A percentile compares a stretch with the other conserved stretches of the same genome.
Evolutionary conservation across 345 rosid genomes (phyloP).

Genomic region (Lumnitzera racemosa): DNA sequence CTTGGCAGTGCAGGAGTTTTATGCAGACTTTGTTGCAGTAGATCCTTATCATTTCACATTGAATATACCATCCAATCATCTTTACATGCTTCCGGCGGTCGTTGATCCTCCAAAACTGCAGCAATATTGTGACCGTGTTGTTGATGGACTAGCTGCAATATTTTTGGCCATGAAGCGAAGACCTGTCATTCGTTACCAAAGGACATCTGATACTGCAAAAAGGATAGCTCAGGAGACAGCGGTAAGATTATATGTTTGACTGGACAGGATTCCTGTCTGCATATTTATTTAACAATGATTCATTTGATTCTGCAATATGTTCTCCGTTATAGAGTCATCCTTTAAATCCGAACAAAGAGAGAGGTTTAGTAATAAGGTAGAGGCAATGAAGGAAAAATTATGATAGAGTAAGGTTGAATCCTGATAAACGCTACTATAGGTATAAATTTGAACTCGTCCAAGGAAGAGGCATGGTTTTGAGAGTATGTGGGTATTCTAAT

Average conservation of each 20-base stretch:
- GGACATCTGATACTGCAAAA: constrained; percentile 93
- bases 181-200: constrained; percentile 88
- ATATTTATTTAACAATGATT: not conserved
- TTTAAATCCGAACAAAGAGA: too few species aligned
- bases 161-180: constrained; percentile 86
- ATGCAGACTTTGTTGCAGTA: constrained; percentile 85
- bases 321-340: too few species aligned
- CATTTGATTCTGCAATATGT: not conserved
- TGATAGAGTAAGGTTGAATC: too few species aligned
- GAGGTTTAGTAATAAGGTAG: too few species aligned
- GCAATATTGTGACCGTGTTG: constrained; percentile 70
- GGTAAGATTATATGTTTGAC: constrained; percentile 36
- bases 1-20: constrained; percentile 71
- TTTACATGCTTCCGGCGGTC: constrained; percentile 95
- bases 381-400: too few species aligned
- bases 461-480: too few species aligned
- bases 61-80: constrained; percentile 69
- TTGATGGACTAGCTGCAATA: constrained; percentile 81
- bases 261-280: not conserved
- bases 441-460: too few species aligned
- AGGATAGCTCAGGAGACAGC: constrained; percentile 94
- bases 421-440: too few species aligned
- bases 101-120: constrained; percentile 90
- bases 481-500: too few species aligned
- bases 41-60: constrained; percentile 89